These are phyloP conservation scores for Talaromyces sp. DNA, from an alignment of 2,329 filamentous ascomycete genomes.

Conservation along the genomic window DNA sequence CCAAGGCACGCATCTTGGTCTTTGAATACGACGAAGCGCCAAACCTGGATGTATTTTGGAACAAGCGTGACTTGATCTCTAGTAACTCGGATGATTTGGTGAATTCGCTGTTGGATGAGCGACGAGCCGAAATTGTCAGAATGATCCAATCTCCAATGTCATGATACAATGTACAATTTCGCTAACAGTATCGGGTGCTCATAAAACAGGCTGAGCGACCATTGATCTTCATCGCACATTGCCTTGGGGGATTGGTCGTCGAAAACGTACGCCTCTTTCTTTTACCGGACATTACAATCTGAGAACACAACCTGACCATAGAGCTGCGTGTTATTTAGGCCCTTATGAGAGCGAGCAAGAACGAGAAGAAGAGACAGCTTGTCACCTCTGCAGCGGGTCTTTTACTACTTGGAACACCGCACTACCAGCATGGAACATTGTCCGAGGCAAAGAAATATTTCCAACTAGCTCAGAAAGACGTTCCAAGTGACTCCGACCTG, in stretches of 20 bases:
- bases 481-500: constrained; percentile 1
- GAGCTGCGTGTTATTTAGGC: not conserved
- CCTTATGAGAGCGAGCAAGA: constrained; percentile 4
- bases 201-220: constrained; percentile 3
- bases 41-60: not conserved
- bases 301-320: too few species aligned
- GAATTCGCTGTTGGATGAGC: constrained; percentile 3
- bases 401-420: constrained; percentile 11
- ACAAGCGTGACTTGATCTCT: constrained; percentile 7
- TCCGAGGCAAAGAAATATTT: constrained; percentile 10
- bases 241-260: constrained; percentile 3
- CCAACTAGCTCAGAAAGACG: constrained; percentile 1
- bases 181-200: too few species aligned
- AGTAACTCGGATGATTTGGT: not conserved
- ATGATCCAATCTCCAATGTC: too few species aligned
- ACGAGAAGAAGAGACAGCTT: constrained; percentile 10
- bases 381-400: not conserved
- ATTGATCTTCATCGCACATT: constrained; percentile 10
- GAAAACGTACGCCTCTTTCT: not conserved
- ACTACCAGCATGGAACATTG: constrained; percentile 4
- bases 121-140: not conserved
- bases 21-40: constrained; percentile 6
- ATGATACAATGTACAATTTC: too few species aligned
- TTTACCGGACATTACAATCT: not conserved
- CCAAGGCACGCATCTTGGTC: constrained; percentile 2